Evolutionary conservation across 495 filamentous ascomycete genomes (phyloP).

Genomic region (Xylona heveae): DNA sequence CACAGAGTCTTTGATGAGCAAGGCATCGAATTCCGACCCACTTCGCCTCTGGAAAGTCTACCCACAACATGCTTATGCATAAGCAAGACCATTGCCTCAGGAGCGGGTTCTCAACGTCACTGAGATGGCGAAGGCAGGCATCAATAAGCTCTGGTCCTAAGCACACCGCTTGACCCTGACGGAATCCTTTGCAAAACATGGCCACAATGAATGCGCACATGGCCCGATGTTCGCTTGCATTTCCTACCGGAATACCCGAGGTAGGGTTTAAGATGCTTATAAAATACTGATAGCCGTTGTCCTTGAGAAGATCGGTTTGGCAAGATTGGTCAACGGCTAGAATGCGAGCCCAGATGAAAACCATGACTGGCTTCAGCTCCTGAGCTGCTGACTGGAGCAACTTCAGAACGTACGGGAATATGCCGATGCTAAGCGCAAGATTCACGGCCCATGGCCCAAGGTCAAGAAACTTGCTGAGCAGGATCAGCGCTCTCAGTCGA

Average conservation of each 20-base stretch:
- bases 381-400: conserved; percentile 84
- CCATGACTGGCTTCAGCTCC: conserved; percentile 95
- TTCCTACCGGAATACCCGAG: conserved; percentile 60
- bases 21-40: conserved; percentile 74
- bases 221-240: conserved; percentile 81
- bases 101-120: conserved; percentile 65
- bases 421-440: conserved; percentile 86
- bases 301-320: conserved; percentile 81
- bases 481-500: conserved; percentile 72
- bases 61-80: conserved; percentile 90
- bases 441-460: conserved; percentile 96
- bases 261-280: conserved; percentile 68
- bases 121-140: conserved; percentile 60
- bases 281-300: conserved; percentile 94
- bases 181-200: conserved; percentile 87
- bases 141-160: conserved; percentile 68
- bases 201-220: conserved; percentile 98
- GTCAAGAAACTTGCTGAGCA: conserved; percentile 86
- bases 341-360: conserved; percentile 97
- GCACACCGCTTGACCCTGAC: conserved; percentile 76
- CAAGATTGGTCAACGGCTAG: conserved; percentile 87
- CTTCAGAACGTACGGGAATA: conserved; percentile 96
- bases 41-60: conserved; percentile 74
- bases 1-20: conserved; percentile 57
- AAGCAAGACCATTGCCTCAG: conserved; percentile 93